Percentiles rank a stretch among this genome's conserved stretches.
Conservation (phyloP, 495 filamentous ascomycete genomes). For the Cudoniella acicularis region DNA sequence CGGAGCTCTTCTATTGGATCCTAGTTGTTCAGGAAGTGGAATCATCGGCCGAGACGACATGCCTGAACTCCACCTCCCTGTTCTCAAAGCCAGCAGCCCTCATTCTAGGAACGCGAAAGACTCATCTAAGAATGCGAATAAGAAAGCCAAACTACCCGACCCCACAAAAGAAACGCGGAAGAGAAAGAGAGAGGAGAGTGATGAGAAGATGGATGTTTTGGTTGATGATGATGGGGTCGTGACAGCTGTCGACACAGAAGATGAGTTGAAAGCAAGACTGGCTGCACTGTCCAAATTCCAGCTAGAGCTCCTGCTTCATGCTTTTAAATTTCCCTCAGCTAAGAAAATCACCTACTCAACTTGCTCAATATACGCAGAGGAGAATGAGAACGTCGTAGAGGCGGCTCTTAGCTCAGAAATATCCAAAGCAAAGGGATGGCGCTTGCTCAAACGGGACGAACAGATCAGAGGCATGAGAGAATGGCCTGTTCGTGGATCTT, state of each 20-base stretch:
- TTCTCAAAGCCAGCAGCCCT: constrained; percentile 28
- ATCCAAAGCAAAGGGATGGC: constrained; percentile 70
- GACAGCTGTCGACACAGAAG: constrained; percentile 32
- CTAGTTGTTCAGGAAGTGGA: constrained; percentile 90
- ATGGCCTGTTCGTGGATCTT: constrained; percentile 67
- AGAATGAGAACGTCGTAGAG: constrained; percentile 84
- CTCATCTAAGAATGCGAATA: constrained; percentile 23
- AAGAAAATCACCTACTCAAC: constrained; percentile 83
- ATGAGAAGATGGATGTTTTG: constrained; percentile 32
- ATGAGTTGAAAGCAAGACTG: constrained; percentile 55
- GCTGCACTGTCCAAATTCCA: constrained; percentile 73
- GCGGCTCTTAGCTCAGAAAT: constrained; percentile 60
- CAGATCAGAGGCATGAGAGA: constrained; percentile 66
- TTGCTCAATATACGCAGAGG: constrained; percentile 78
- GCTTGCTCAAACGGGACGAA: constrained; percentile 61
- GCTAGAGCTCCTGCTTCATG: constrained; percentile 71
- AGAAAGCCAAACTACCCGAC: constrained; percentile 19
- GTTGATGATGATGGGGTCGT: constrained; percentile 48
- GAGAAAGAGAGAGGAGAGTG: constrained; percentile 22
- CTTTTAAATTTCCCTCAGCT: constrained; percentile 77
- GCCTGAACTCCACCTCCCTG: constrained; percentile 53
- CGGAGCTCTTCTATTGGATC: constrained; percentile 77
- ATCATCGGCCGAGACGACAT: constrained; percentile 84
- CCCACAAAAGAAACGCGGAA: constrained; percentile 31
- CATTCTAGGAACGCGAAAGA: not conserved